Evolutionary conservation across 371 early-diverging fungal species (phyloP), one percentile per base, ranked within the genome.

Genomic region (Entomophthora muscae): DNA sequence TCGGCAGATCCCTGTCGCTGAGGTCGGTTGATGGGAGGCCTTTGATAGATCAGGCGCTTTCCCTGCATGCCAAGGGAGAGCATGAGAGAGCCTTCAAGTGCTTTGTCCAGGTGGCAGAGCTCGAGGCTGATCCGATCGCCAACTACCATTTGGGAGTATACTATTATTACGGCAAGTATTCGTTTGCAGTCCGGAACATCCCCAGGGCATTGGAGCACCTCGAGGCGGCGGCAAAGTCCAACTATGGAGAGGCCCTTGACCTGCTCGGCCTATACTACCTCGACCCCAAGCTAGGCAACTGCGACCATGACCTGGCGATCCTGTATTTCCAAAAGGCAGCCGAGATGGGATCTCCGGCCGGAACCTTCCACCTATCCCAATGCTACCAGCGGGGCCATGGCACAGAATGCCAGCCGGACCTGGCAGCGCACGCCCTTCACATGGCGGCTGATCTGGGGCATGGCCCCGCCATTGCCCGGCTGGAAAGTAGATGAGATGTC

Each of bases 201-300:
- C 61, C 21, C 31, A 12, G 3, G 30, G 61, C 61, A 7, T n/a
- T 61, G 24, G 21, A 7, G 7, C 31, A 32, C 27, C 26, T 61
- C 21, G 22, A 51, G 12, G 2, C 12, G 26, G 61, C 61, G 23
- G 61, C 33, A 12, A 51, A 61, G 31, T 7, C n/a, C 2, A 32
- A 26, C 22, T 33, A 42, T 33, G 61, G 61, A 13, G 61, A 61
- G 10, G 31, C 61, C 22, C 42, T 22, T 17, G 61, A 61, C 27
- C n/a, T n/a, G n/a, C 33, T 61, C n/a, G 61, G 61, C 2, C 24
- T 61, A 21, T 42, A 61, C 26, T 61, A 61, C 52, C 33, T 61
- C 3, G 61, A 61, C 26, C 21, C 31, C 27, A 21, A 12, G 12
- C 21, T 29, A 17, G 58, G 58, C n/a, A 26, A 13, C 42, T 32